Evolutionary conservation across 2,329 filamentous ascomycete genomes (phyloP), one percentile per base, ranked within the genome.

Genomic region (Fusarium sambucinum): DNA sequence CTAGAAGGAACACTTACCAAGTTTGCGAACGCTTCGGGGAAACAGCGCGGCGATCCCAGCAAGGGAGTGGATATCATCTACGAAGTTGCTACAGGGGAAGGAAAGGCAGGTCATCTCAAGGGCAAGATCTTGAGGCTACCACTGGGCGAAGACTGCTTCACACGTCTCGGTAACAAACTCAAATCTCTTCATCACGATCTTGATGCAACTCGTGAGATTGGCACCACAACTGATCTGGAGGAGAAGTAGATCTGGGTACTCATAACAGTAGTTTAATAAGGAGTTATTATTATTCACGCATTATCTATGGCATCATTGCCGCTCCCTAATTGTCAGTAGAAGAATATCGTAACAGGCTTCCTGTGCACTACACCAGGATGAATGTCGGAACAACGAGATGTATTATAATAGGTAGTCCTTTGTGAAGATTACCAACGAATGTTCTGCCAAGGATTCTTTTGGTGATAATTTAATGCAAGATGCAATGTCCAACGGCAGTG

Each of bases 1-100:
- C 73, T 76, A 2, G 69, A 66, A 11, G 68, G 72, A 19, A 71
- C 69, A 8, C 59, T 75, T 7, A 60, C 72, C 2, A 72, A 68
- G 23, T 71, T 79, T 35, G 65, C 67, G 6, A 69, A 57, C 4
- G 60, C 71, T 9, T 66, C 77, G 30, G 74, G 77, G 9, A 78
- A 76, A 42, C 80, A 82, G 63, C 72, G 74, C 0, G 80, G 81
- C 5, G 78, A 84, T 59, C 80, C 80, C 5, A 72, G 68, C n/a
- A 79, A 80, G 64, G 76, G 68, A 3, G 79, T 77, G 27, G 67
- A 78, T 27, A 60, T 77, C 35, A 80, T 83, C 11, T 75, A 80
- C 30, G 78, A 83, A 56, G 74, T 77, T 41, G 76, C 79, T 1
- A 75, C 75, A 0, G 73, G 71, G 17, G 74, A 74, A 56, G 80